These are phyloP conservation scores for Candida ortonii DNA, from an alignment of 805 yeast species.

Conservation along the genomic window DNA sequence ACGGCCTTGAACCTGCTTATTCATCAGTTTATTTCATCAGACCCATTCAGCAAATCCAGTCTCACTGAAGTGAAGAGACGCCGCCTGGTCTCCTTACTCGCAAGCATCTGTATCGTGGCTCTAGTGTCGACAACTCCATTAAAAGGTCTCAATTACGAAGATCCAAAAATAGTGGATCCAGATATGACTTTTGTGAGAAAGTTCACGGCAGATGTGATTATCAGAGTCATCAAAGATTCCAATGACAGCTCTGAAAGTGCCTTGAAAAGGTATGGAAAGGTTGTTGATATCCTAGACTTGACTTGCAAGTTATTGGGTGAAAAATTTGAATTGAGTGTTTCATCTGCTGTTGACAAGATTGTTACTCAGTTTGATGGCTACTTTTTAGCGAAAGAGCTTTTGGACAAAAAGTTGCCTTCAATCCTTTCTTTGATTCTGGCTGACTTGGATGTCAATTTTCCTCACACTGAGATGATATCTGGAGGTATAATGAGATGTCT, in stretches of 20 bases:
- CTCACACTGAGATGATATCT: slow-evolving; percentile 59
- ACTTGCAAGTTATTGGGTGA: slow-evolving; percentile 42
- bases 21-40: slow-evolving; percentile 66
- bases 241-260: slow-evolving; percentile 35
- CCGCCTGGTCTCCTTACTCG: slow-evolving; percentile 55
- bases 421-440: slow-evolving; percentile 60
- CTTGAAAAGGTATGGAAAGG: slow-evolving; percentile 49
- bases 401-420: slow-evolving; percentile 62
- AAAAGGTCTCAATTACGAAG: slow-evolving; percentile 43
- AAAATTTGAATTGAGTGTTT: slow-evolving; percentile 32
- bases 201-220: slow-evolving; percentile 65
- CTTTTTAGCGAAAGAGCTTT: slow-evolving; percentile 59
- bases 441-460: slow-evolving; percentile 70
- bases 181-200: slow-evolving; percentile 72
- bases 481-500: slow-evolving; percentile 59
- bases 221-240: slow-evolving; percentile 59
- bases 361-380: slow-evolving; percentile 59
- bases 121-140: slow-evolving; percentile 58
- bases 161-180: slow-evolving; percentile 55
- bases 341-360: slow-evolving; percentile 41
- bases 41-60: slow-evolving; percentile 36
- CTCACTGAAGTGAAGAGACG: slow-evolving; percentile 47
- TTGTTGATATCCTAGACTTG: slow-evolving; percentile 52
- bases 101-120: slow-evolving; percentile 58
- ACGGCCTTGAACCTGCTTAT: slow-evolving; percentile 75